phyloP scores from a whole-genome alignment of 768 basidiomycete species.

The Neoboletus subvelutipes region DNA sequence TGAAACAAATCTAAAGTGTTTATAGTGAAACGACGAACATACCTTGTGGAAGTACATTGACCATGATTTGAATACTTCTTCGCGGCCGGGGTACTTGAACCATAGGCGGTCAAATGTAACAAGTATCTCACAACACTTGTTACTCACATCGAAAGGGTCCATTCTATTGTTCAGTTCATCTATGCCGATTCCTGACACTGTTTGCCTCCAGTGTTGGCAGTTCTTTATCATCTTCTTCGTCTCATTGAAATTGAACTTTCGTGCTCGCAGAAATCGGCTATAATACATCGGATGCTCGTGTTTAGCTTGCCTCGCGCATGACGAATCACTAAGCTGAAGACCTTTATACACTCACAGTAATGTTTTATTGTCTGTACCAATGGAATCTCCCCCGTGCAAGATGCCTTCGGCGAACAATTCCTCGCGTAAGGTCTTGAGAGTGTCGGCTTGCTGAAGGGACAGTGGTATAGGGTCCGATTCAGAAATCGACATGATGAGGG shows the following conservation, averaged over 20 bases:
- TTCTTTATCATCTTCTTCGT: slow-evolving; percentile 65
- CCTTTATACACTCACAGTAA: slow-evolving; percentile 47
- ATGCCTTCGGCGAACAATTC: slow-evolving; percentile 52
- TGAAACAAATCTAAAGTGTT: neutral
- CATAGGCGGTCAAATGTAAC: neutral
- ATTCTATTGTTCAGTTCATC: slow-evolving; percentile 60
- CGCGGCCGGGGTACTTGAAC: slow-evolving; percentile 64
- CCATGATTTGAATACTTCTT: slow-evolving; percentile 71
- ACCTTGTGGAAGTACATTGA: slow-evolving; percentile 80
- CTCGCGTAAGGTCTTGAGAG: slow-evolving; percentile 50
- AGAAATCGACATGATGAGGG: slow-evolving; percentile 14
- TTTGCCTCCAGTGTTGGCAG: slow-evolving; percentile 67
- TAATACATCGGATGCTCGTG: neutral
- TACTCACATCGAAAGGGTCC: slow-evolving; percentile 70
- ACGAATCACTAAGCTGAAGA: neutral
- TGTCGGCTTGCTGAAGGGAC: slow-evolving; percentile 34
- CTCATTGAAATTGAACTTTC: slow-evolving; percentile 58
- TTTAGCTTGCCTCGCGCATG: slow-evolving; percentile 5
- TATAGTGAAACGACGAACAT: slow-evolving; percentile 10
- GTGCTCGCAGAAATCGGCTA: slow-evolving; percentile 77
- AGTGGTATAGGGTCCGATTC: slow-evolving; percentile 8
- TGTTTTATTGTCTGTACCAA: slow-evolving; percentile 61
- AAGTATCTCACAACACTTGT: neutral
- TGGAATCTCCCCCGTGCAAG: slow-evolving; percentile 57
- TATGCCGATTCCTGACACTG: slow-evolving; percentile 62